These are phyloP conservation scores for Prunus salicina DNA, from an alignment of 306 rosid species.

Conservation along the genomic window DNA sequence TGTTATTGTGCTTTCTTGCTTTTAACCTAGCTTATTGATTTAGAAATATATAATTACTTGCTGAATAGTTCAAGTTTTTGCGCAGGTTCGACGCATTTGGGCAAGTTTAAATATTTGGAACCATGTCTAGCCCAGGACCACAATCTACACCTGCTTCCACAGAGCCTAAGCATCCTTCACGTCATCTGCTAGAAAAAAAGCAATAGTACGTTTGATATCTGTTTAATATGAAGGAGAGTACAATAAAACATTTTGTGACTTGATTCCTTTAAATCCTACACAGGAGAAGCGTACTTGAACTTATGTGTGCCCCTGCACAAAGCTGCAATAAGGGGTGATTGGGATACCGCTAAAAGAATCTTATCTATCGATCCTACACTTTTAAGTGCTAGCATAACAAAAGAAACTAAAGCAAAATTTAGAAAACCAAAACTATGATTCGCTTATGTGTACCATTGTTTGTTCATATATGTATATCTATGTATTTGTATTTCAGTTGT, in stretches of 20 bases:
- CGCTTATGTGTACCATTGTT: no score
- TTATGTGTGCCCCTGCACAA: not conserved
- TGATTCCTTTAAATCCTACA: not conserved
- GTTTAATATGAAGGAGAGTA: not conserved
- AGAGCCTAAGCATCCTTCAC: not conserved
- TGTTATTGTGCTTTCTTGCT: no score
- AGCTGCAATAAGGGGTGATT: constrained; percentile 16
- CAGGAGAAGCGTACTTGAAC: not conserved
- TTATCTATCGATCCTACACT: not conserved
- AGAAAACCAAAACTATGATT: no score
- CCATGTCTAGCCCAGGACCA: no score
- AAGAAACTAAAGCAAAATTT: no score
- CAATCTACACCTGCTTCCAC: not conserved
- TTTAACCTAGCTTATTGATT: no score
- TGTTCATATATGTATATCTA: no score
- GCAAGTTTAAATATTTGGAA: no score
- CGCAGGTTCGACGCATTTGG: not conserved
- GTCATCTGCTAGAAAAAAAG: constrained; percentile 3
- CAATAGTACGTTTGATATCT: not conserved
- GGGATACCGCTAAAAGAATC: not conserved
- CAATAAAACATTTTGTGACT: no score
- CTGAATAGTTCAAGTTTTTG: not conserved
- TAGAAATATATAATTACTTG: no score
- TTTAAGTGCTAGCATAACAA: not conserved
- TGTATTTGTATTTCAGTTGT: no score